Evolutionary conservation across 176 grass and related monocot genomes (phyloP), one percentile per base, ranked within the genome.

Genomic region (Lolium perenne): DNA sequence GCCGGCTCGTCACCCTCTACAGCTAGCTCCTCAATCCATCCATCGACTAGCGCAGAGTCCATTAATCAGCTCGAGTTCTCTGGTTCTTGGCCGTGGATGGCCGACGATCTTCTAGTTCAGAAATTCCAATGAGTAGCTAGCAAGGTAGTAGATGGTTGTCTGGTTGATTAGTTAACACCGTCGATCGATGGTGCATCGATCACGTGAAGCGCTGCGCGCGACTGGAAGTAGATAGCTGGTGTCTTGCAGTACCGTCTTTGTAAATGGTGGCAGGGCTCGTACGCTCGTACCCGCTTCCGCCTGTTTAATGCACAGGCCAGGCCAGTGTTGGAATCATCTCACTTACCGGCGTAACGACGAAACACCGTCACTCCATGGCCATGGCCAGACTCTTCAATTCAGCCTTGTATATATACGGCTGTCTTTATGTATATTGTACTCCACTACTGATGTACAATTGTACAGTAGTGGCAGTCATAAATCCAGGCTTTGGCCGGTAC

Each of bases 1-100:
- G 94, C 32, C 91, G 90, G 57, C 90, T 98, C 74, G 93, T 92
- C 84, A 87, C 91, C 40, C 65, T 92, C 74, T 83, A 80, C 80
- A 87, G 80, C 80, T 48, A 73, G 69, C 38, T 3, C 6, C 16
- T 7, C 10, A 2, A 8, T 3, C 14, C 7, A 67, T 18, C 65
- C 41, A 45, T 45, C 41, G 41, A 45, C 41, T 45, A 45, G 41
- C 41, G 41, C 6, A 43, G 41, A 4, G 41, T 43, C 41, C 45
- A 47, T 47, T 47, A 40, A 20, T 41, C 66, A 32, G 26, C 13
- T 66, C 64, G 40, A 46, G 4, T 22, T 71, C 69, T 11, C 46
- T 10, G 46, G 41, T 45, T 45, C 41, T 45, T 45, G 6, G 41
- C 32, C 32, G 32, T 35, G 32, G 32, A 35, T 35, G 32, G 29